Evolutionary conservation across 495 filamentous ascomycete species (phyloP), one percentile per base, ranked within the genome.

Genomic region (Xylaria bambusicola): DNA sequence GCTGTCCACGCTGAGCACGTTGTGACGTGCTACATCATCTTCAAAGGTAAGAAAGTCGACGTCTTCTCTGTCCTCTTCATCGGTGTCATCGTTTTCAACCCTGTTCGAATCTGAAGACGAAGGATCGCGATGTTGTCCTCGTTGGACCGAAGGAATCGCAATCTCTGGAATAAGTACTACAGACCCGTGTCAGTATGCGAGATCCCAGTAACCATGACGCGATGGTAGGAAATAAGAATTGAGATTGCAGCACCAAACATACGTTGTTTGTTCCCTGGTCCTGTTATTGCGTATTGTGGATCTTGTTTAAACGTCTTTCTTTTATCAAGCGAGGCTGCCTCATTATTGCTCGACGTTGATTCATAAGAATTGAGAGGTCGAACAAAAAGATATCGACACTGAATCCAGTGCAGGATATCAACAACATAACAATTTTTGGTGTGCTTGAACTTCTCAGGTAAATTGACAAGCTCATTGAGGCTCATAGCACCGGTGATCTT

Each of bases 391-490:
- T 96, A 98, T 57, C 93, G 81, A 21, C 90, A 89, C 66, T 96
- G 93, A 58, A 95, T 93, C 93, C 93, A 98, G 62, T 95, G 88
- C 13, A 88, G 74, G 33, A 91, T 79, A 4, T 80, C 69, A 2
- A 98, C 87, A 15, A 97, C 93, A 31, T 88, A 85, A 69, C 86
- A 82, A 0, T 87, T 88, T 0, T 1, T 59, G 3, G 12, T 59
- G 44, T 72, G 78, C 21, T 80, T 68, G 63, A 90, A 96, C 49
- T 88, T 63, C 0, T 74, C 29, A 0, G 91, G 84, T 0, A 77
- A 79, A 65, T 97, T 96, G 64, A 97, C 86, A 51, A 98, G 87
- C 64, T 98, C 93, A 67, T 93, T 93, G 52, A 98, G 71, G 29
- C 88, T 86, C n/a, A 98, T 72, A 3, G 88, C 88, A 2, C 50